Conservation (phyloP, 1,284 basidiomycete genomes). For the Tylopilus sp. region DNA sequence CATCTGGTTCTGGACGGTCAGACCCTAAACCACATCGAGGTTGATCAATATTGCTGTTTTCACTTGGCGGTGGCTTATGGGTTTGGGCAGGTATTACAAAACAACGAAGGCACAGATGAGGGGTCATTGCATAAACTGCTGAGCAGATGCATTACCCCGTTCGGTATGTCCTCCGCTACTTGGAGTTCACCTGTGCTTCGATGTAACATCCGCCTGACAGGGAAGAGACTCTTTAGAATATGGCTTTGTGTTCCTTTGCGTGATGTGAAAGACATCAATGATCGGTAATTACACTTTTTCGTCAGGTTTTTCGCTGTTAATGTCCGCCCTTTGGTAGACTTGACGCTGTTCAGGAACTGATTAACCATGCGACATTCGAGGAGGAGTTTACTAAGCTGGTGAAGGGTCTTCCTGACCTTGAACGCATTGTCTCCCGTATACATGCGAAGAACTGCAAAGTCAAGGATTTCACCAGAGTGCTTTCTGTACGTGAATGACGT, state of each 20-base stretch:
- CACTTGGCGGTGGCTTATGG: constrained; percentile 12
- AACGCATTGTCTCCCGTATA: constrained; percentile 89
- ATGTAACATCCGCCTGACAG: constrained; percentile 37
- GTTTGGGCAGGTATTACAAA: constrained; percentile 68
- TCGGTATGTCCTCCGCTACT: constrained; percentile 50
- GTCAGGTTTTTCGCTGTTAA: constrained; percentile 9
- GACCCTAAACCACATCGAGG: constrained; percentile 90
- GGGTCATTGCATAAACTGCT: constrained; percentile 83
- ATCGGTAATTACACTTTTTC: constrained; percentile 50
- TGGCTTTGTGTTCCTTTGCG: constrained; percentile 91
- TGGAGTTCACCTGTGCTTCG: constrained; percentile 7
- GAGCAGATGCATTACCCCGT: constrained; percentile 85
- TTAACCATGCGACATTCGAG: constrained; percentile 74
- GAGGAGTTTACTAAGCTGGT: constrained; percentile 69
- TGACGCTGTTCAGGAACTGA: constrained; percentile 88
- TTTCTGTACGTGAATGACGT: constrained; percentile 50
- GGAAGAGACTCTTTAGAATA: constrained; percentile 88
- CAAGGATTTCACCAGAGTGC: constrained; percentile 80
- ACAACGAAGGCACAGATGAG: constrained; percentile 88
- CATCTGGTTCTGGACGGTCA: constrained; percentile 89
- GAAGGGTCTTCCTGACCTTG: constrained; percentile 86
- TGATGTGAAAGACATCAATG: constrained; percentile 79
- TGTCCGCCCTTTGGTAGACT: constrained; percentile 48
- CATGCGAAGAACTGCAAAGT: constrained; percentile 88
- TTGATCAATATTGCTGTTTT: constrained; percentile 29